Base-by-base conservation (phyloP, 306 rosid genomes). In the Cucumis hystrix region DNA sequence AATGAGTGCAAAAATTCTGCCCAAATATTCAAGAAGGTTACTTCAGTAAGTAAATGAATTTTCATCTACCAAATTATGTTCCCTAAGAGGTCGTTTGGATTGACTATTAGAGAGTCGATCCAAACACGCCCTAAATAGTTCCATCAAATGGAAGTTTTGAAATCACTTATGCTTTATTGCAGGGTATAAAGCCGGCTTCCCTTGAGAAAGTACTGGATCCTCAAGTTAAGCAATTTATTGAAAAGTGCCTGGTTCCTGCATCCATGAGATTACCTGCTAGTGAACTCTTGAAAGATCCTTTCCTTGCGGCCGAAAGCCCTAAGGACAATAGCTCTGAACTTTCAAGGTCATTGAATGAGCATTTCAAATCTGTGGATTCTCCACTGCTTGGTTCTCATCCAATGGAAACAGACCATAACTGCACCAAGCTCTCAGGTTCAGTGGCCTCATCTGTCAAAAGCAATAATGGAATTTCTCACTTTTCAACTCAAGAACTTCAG, bases 131-230 rank as follows among this genome's bases (percentile, higher is more conserved):
- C 16, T 67, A 6, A 13, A 5, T 49, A 17, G 14, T 49, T 14
- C 18, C 17, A 49, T 49, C 2, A 14, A 10, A 17, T 9, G 79
- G 30, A 35, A 5, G 11, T 63, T 11, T 1, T 67, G 45, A 72
- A 23, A 23, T 57, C 20, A 8, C 39, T 45, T 71, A 30, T 60
- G 47, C 75, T 72, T 69, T 52, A 59, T 86, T 83, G 68, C 79
- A 95, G 99, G 99, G 98, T 58, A 79, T 89, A 80, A 92, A 84
- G 84, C 99, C 99, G 30, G 90, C 96, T 75, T 81, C 98, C 49
- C 98, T 95, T 23, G 59, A 77, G 30, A 91, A 86, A 84, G 97
- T 95, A 80, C 80, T 15, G 66, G 91, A 92, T 76, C 90, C 87
- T 6, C 79, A 88, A 83, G 84, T 89, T 56, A 95, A 85, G 87